Evolutionary conservation across 306 rosid genomes (phyloP), one percentile per base, ranked within the genome.

Genomic region (Acacia crassicarpa): DNA sequence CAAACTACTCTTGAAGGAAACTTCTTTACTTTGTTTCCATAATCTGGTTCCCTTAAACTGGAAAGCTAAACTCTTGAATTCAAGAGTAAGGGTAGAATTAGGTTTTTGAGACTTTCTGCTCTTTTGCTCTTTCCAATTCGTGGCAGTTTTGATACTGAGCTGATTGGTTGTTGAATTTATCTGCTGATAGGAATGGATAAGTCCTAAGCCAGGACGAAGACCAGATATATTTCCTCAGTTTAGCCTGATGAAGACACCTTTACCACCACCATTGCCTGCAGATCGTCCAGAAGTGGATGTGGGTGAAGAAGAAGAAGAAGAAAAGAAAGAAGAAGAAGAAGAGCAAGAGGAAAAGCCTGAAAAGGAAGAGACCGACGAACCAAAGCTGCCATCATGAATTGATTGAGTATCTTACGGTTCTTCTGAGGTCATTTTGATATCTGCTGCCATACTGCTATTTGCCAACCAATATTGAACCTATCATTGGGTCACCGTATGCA

Each of bases 211-310:
- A 30, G 90, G 90, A 72, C 72, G 90, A 67, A 87, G 90, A 72
- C 76, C 90, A 2, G 90, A 87, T 82, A 87, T 87, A 79, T 84
- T 87, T 38, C 90, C 90, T 25, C 90, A 87, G 63, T 87, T 87
- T 67, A 84, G 90, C 83, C 90, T 88, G 48, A 87, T 87, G 90
- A 87, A 87, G 86, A 82, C 90, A 79, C 90, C 90, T 41, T 84
- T 87, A 76, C 90, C 90, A 4, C 81, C 90, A 32, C 90, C 90
- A 20, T 19, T 84, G 79, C 90, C 90, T 4, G 83, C 86, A 3
- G 90, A 87, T 82, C 90, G 88, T 73, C 90, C 88, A 0, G 83
- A 82, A 76, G 88, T 82, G 76, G 90, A 87, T 32, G 90, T 84
- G 58, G 90, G 82, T 27, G 86, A 82, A 43, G 87, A 87, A 66